Percentiles rank a stretch among this genome's conserved stretches.
phyloP scores from a whole-genome alignment of 169 alveolate genomes.

The Plasmodium gallinaceum region DNA sequence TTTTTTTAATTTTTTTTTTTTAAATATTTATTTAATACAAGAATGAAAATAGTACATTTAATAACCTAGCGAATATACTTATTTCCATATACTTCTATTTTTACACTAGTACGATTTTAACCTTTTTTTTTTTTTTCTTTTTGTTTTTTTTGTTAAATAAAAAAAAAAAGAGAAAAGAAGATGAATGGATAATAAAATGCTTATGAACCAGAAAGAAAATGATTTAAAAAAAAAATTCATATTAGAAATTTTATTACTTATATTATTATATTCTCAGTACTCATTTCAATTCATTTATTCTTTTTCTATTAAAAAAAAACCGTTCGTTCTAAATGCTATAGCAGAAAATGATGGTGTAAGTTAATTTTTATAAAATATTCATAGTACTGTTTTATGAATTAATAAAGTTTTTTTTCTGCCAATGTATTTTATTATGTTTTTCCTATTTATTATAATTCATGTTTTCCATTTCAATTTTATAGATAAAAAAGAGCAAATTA shows the following conservation, averaged over 20 bases:
- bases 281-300: slow-evolving; percentile 14
- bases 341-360: slow-evolving; percentile 12
- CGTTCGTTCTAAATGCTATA: slow-evolving; percentile 9
- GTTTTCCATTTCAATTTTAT: background rate
- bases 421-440: background rate
- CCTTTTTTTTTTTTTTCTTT: background rate
- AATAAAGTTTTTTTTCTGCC: background rate
- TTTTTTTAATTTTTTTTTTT: no score
- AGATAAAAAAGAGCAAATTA: slow-evolving; percentile 13
- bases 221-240: slow-evolving; percentile 12
- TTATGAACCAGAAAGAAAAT: slow-evolving; percentile 3
- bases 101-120: background rate
- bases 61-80: background rate
- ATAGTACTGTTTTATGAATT: background rate
- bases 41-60: no score
- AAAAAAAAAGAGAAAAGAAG: slow-evolving; percentile 3
- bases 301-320: slow-evolving; percentile 7
- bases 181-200: slow-evolving; percentile 26
- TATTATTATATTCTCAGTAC: slow-evolving; percentile 3
- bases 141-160: background rate
- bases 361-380: background rate
- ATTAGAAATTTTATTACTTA: background rate
- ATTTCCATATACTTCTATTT: background rate
- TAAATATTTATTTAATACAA: no score
- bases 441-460: background rate